A percentile compares a stretch with the other conserved stretches of the same genome.
Conservation (phyloP, 768 basidiomycete species). For the Lepiota venenata region DNA sequence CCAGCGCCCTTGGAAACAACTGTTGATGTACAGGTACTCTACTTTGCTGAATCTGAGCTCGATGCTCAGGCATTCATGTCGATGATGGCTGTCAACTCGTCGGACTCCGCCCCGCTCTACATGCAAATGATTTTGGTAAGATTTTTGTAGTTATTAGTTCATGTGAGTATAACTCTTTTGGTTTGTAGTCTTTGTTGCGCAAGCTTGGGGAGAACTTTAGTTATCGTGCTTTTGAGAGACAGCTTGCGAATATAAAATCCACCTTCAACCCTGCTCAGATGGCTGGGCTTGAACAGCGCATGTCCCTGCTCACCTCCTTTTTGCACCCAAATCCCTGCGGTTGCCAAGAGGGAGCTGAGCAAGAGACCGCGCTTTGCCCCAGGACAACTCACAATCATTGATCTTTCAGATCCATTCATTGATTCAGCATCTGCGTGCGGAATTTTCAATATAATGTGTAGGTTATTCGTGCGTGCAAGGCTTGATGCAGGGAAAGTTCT, state of each 20-base stretch:
- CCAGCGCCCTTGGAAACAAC: slow-evolving; percentile 39
- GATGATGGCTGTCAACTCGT: slow-evolving; percentile 69
- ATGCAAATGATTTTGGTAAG: slow-evolving; percentile 65
- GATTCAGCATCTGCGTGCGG: slow-evolving; percentile 65
- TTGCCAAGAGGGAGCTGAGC: background rate
- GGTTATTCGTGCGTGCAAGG: slow-evolving; percentile 60
- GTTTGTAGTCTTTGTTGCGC: slow-evolving; percentile 50
- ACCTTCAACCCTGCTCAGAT: slow-evolving; percentile 57
- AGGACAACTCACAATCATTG: slow-evolving; percentile 64
- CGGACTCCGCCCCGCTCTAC: slow-evolving; percentile 62
- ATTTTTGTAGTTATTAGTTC: background rate
- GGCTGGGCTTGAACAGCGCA: slow-evolving; percentile 56
- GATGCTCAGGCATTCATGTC: slow-evolving; percentile 68
- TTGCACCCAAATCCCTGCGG: slow-evolving; percentile 28
- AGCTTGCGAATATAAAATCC: slow-evolving; percentile 42
- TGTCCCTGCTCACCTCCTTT: slow-evolving; percentile 59
- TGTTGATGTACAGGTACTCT: slow-evolving; percentile 52
- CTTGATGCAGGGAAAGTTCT: slow-evolving; percentile 64
- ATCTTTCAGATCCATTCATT: slow-evolving; percentile 72
- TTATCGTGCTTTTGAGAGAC: slow-evolving; percentile 44
- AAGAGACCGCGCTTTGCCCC: slow-evolving; percentile 38
- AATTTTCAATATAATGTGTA: slow-evolving; percentile 65
- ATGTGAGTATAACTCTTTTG: background rate
- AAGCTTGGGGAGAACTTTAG: slow-evolving; percentile 59
- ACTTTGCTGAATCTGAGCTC: slow-evolving; percentile 55